Conservation (phyloP, 2,329 filamentous ascomycete genomes). For the Fusarium newnesense region DNA sequence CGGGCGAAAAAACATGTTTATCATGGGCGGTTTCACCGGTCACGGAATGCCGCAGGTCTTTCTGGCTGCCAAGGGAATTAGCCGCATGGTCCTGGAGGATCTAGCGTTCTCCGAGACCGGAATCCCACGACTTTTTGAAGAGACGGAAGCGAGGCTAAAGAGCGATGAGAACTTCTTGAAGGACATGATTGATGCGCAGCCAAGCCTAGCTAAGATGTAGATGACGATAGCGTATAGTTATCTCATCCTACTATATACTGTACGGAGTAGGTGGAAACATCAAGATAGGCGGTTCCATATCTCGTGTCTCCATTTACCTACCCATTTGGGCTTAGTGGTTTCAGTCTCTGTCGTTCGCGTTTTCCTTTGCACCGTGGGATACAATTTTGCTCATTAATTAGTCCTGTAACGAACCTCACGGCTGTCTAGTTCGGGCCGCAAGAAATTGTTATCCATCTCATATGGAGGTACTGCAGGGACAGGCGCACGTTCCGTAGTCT, state of each 20-base stretch:
- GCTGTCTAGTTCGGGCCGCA: background rate
- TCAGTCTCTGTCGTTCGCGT: background rate
- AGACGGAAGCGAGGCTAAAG: background rate
- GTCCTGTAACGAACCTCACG: background rate
- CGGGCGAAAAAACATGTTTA: constrained; percentile 46
- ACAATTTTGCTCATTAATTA: background rate
- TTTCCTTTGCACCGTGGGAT: background rate
- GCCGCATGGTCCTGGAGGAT: background rate
- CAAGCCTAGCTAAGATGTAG: background rate
- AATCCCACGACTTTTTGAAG: background rate
- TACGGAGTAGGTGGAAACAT: background rate
- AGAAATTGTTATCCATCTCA: background rate
- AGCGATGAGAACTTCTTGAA: background rate
- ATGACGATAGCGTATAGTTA: background rate
- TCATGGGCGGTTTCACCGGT: constrained; percentile 48
- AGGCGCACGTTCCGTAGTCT: accelerated
- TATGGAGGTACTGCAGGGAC: background rate
- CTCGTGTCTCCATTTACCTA: background rate
- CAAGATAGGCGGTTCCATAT: background rate
- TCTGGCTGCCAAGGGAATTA: constrained; percentile 39
- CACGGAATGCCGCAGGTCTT: constrained; percentile 62
- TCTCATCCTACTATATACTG: background rate
- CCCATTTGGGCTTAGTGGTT: background rate
- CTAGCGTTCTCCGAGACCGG: background rate
- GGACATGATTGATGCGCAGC: background rate